phyloP scores from a whole-genome alignment of 257 asterid genomes.

The Striga asiatica region DNA sequence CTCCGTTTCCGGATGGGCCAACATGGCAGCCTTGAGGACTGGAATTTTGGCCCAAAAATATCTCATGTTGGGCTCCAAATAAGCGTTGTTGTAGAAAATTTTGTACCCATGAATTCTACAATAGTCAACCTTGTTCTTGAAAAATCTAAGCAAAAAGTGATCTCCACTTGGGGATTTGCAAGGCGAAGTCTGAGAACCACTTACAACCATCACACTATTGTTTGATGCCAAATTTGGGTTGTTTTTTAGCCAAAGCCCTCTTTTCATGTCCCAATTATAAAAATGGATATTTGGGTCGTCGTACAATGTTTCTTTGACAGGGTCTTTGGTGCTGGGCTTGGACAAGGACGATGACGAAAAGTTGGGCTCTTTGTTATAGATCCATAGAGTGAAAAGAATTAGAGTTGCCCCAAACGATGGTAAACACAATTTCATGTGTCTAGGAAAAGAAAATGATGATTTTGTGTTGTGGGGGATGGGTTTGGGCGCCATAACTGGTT shows the following conservation, averaged over 20 bases:
- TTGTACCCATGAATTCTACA: constrained; percentile 58
- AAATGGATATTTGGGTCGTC: constrained; percentile 45
- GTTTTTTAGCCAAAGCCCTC: constrained; percentile 43
- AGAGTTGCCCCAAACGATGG: constrained; percentile 19
- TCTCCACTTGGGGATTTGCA: constrained; percentile 73
- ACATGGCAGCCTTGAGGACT: constrained; percentile 54
- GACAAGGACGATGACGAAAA: no score
- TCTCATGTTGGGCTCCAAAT: constrained; percentile 53
- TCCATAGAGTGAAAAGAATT: constrained; percentile 30
- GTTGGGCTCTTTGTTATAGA: no score
- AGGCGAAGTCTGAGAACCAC: constrained; percentile 68
- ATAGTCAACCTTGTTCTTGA: constrained; percentile 84
- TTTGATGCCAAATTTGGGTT: constrained; percentile 25
- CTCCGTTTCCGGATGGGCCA: constrained; percentile 77
- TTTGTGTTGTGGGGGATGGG: constrained; percentile 20
- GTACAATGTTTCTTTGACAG: constrained; percentile 34
- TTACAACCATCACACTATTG: constrained; percentile 42
- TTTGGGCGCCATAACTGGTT: constrained; percentile 32
- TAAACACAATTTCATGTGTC: constrained; percentile 3
- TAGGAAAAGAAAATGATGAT: constrained; percentile 15
- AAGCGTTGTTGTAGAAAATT: constrained; percentile 57
- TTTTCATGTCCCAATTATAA: constrained; percentile 52
- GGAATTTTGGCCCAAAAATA: constrained; percentile 80
- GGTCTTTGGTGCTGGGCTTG: not conserved
- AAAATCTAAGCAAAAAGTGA: constrained; percentile 41